Base-by-base conservation (phyloP, 495 filamentous ascomycete species). In the Tirmania nivea region DNA sequence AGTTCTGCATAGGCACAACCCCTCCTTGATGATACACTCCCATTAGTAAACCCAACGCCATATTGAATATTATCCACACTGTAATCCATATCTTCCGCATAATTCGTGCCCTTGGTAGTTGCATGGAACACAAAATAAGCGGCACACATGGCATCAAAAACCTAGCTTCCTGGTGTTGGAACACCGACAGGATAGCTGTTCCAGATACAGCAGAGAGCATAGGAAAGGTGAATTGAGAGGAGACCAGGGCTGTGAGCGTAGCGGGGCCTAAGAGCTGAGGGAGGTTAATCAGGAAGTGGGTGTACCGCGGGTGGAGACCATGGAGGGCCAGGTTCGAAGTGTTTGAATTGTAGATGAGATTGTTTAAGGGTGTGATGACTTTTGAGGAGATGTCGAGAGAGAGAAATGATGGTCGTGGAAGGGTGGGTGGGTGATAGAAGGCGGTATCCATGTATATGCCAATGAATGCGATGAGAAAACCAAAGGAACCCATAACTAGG, bases 11-110 rank as follows among this genome's bases (percentile, higher is more conserved):
- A 10, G 86, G 86, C 4, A 96, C 75, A 25, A 97, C 76, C 34
- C 90, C 90, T 31, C 84, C 90, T 70, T 97, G 90, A 66, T 97
- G 90, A 60, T 90, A 96, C 8, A 83, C 65, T 7, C 90, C 90
- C 83, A 96, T 92, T 19, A 96, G 69, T 8, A 82, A 67, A 17
- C 85, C 92, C 48, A 94, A 69, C 5, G 74, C 55, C 34, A 75
- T 65, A 65, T 97, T 97, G 69, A 97, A 96, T 52, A 78, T 58
- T 19, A 94, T 70, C 90, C 90, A 97, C 1, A 71, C 53, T 0
- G 60, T 70, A 31, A 82, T 66, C 74, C 84, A 90, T 8, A 76
- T 49, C 3, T 50, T 37, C 53, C 69, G 45, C 54, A 67, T 58
- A 49, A 56, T 64, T 35, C 71, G 69, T 7, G 74, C 76, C 53